Evolutionary conservation across 2,329 filamentous ascomycete genomes (phyloP).

Genomic region (Fonsecaea pedrosoi): DNA sequence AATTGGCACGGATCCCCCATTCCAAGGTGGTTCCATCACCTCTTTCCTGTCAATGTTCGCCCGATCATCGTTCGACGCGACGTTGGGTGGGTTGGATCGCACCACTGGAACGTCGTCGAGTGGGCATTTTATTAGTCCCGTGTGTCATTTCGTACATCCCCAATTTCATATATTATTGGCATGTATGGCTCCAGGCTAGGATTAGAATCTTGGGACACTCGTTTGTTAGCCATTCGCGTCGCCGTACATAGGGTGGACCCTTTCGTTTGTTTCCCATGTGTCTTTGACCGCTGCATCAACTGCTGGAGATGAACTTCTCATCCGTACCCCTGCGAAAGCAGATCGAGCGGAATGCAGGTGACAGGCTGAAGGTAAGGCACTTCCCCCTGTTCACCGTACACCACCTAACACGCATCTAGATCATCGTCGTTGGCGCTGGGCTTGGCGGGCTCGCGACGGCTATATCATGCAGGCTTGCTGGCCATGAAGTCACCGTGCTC

Average conservation of each 20-base stretch:
- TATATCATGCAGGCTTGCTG: slow-evolving; percentile 40
- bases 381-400: not conserved
- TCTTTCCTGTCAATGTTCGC: not conserved
- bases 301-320: slow-evolving; percentile 7
- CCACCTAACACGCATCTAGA: slow-evolving; percentile 44
- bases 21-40: not conserved
- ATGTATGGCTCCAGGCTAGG: slow-evolving; percentile 4
- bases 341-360: slow-evolving; percentile 7
- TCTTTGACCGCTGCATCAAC: slow-evolving; percentile 1
- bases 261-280: slow-evolving; percentile 4
- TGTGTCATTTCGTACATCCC: slow-evolving; percentile 2
- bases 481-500: slow-evolving; percentile 37
- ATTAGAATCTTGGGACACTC: slow-evolving; percentile 1
- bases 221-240: slow-evolving; percentile 4
- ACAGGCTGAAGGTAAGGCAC: slow-evolving; percentile 5
- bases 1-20: not conserved
- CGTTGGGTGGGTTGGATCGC: not conserved
- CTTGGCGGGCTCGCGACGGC: slow-evolving; percentile 42
- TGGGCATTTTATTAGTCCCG: not conserved
- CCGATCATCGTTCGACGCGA: not conserved
- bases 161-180: slow-evolving; percentile 5
- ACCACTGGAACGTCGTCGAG: not conserved
- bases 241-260: not conserved
- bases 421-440: slow-evolving; percentile 43
- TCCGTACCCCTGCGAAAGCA: slow-evolving; percentile 1